Evolutionary conservation across 2,329 filamentous ascomycete species (phyloP), one percentile per base, ranked within the genome.

Genomic region (Ramichloridium luteum): DNA sequence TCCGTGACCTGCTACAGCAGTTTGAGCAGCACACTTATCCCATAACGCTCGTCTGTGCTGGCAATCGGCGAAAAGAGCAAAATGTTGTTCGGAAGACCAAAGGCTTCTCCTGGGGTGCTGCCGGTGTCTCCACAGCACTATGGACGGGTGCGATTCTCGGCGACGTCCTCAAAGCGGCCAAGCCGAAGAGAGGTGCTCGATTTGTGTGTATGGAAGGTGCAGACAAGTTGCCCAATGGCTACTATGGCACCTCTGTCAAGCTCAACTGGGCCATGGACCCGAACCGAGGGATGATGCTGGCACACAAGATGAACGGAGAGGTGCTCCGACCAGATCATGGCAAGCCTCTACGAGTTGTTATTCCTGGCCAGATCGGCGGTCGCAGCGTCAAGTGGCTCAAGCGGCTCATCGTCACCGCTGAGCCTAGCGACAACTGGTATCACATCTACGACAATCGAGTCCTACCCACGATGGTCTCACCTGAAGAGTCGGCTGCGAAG

Each of bases 401-500:
- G 60, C 77, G 68, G 42, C 69, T 94, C 38, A 79, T 85, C 26
- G 56, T 94, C 30, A 88, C 84, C 0, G 70, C 76, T 6, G 64
- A 68, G 14, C 84, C 85, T 1, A 93, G 84, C 50, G 78, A 88
- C 40, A 93, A 92, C 50, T 93, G 84, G 83, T 93, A 93, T 48
- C 86, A 94, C 55, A 84, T 92, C 40, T 86, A 90, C 56, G 86
- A 94, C 54, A 94, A 94, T 52, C 67, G 84, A 36, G 84, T 94
- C 2, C 60, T 94, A 23, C 86, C 86, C 4, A 93, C 84, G 0
- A 86, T 77, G 69, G 68, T 93, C 11, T 78, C 77, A 8, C 84
- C 86, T 1, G 84, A 93, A 44, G 77, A 79, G 51, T 78, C 81
- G 36, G 76, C 77, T 2, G 72, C 79, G 40, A 65, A 85, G 32